A percentile compares a stretch with the other conserved stretches of the same genome.
phyloP scores from a whole-genome alignment of 1,284 basidiomycete species.

The Tilletia setariae region DNA sequence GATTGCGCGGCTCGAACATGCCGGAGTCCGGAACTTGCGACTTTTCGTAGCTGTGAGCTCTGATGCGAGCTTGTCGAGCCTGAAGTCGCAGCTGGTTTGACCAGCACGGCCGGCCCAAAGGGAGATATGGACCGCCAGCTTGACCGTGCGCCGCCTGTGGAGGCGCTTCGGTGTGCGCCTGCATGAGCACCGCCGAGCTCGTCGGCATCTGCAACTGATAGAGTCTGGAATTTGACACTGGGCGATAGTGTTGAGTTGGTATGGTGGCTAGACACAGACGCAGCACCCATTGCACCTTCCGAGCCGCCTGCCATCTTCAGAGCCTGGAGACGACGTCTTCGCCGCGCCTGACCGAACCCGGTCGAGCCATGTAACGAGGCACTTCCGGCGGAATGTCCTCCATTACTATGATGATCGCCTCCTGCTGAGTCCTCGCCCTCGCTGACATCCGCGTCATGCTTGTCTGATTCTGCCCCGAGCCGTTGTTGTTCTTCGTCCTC shows the following conservation, averaged over 20 bases:
- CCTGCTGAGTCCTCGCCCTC: background rate
- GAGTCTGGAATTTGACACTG: background rate
- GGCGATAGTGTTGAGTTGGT: background rate
- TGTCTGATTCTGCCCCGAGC: too few species aligned
- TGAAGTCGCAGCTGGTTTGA: background rate
- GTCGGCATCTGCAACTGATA: background rate
- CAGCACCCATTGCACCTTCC: background rate
- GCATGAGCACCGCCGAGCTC: background rate
- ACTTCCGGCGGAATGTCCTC: background rate
- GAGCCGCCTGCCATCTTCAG: background rate
- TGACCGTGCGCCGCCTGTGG: background rate
- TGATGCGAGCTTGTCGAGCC: too few species aligned
- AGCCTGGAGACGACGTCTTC: conserved; percentile 6
- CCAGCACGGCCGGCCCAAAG: conserved; percentile 6
- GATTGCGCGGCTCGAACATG: background rate
- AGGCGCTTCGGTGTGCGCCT: background rate
- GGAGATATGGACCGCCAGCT: conserved; percentile 12
- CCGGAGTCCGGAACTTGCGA: conserved; percentile 4
- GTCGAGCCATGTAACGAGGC: background rate
- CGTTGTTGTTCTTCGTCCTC: too few species aligned
- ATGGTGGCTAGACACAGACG: background rate
- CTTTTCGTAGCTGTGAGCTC: conserved; percentile 1
- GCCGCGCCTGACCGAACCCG: background rate
- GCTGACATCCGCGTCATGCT: background rate
- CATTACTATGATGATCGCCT: background rate